These are phyloP conservation scores for Aspergillus udagawae DNA, from an alignment of 2,329 filamentous ascomycete genomes.

Conservation along the genomic window DNA sequence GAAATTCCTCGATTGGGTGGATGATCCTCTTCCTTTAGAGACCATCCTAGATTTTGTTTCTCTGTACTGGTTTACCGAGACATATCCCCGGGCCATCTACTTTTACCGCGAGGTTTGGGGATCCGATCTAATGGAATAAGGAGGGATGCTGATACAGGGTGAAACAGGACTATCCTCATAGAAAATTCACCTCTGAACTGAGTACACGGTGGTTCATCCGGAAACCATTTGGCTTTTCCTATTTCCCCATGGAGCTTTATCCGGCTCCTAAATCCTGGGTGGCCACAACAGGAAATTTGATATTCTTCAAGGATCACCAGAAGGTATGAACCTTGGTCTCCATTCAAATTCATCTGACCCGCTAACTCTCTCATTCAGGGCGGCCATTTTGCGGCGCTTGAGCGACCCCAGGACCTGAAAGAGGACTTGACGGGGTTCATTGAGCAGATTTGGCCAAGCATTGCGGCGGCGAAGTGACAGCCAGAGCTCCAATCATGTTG, in stretches of 20 bases:
- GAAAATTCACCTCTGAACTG: not conserved
- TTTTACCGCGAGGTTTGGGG: conserved; percentile 27
- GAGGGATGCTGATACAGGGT: not conserved
- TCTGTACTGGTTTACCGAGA: conserved; percentile 39
- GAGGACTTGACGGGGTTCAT: conserved; percentile 40
- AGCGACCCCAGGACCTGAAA: conserved; percentile 42
- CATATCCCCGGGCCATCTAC: conserved; percentile 32
- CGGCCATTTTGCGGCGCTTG: conserved; percentile 52
- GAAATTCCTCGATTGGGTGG: conserved; percentile 36
- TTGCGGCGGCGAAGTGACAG: not conserved
- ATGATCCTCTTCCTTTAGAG: conserved; percentile 26
- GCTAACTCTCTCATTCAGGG: conserved; percentile 30
- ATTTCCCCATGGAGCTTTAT: conserved; percentile 43
- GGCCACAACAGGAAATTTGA: conserved; percentile 35
- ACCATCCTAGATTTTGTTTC: conserved; percentile 32
- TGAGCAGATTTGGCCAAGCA: conserved; percentile 24
- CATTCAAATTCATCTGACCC: not conserved
- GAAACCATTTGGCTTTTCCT: conserved; percentile 47
- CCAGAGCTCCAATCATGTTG: not conserved
- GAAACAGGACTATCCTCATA: not conserved
- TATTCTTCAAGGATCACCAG: conserved; percentile 34
- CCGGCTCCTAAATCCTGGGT: conserved; percentile 37
- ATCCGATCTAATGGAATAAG: not conserved
- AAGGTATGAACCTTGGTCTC: conserved; percentile 20
- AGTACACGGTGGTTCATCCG: conserved; percentile 27